Conservation (phyloP, 805 yeast genomes). For the Brettanomyces anomalus region DNA sequence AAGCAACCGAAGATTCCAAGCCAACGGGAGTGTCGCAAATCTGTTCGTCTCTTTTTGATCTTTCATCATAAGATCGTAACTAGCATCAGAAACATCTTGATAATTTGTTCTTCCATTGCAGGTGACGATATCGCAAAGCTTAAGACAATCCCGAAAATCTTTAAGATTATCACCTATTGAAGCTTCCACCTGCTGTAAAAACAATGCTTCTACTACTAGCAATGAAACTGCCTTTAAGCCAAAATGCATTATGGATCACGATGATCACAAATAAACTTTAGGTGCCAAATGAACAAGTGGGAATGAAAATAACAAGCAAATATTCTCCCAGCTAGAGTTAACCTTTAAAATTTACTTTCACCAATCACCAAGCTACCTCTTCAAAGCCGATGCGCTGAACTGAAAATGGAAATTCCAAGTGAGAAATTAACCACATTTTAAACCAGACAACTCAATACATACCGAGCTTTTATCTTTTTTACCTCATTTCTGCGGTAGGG, state of each 20-base stretch:
- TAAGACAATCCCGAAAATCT: conserved; percentile 46
- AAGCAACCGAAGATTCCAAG: conserved; percentile 34
- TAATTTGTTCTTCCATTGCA: conserved; percentile 18
- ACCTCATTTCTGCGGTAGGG: too few relatives aligned
- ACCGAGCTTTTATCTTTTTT: too few relatives aligned
- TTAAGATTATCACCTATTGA: conserved; percentile 58
- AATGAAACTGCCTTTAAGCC: too few relatives aligned
- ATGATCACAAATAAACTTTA: neutral
- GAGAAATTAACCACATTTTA: too few relatives aligned
- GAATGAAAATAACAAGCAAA: too few relatives aligned
- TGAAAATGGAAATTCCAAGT: too few relatives aligned
- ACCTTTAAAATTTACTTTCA: too few relatives aligned
- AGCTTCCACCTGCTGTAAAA: conserved; percentile 15
- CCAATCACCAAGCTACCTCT: too few relatives aligned
- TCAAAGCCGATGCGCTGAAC: too few relatives aligned
- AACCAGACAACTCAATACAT: too few relatives aligned
- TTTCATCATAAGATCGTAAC: conserved; percentile 18
- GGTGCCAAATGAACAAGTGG: neutral
- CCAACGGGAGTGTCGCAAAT: conserved; percentile 33
- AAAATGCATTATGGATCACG: neutral
- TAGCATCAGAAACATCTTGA: conserved; percentile 16
- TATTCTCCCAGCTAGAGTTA: too few relatives aligned
- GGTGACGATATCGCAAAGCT: conserved; percentile 36
- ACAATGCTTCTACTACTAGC: too few relatives aligned
- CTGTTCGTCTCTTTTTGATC: conserved; percentile 27